phyloP scores from a whole-genome alignment of 164 flowering plant genomes.

The Buxus sempervirens region DNA sequence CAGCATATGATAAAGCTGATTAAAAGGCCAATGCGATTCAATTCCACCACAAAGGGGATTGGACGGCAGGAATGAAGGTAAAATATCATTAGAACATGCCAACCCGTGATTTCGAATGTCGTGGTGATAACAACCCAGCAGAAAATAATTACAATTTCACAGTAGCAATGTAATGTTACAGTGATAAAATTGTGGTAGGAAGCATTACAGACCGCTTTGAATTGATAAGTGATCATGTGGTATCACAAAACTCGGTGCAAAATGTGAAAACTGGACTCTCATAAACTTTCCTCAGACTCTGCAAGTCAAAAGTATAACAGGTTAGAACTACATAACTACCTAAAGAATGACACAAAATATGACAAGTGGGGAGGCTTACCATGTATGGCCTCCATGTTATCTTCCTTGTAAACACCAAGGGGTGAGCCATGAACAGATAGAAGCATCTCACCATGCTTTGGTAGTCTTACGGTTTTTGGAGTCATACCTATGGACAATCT shows the following conservation, averaged over 20 bases:
- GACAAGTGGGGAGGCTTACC: constrained; percentile 33
- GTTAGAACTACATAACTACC: not conserved
- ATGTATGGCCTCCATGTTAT: constrained; percentile 81
- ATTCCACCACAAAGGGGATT: too few relatives aligned
- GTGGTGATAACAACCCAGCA: too few relatives aligned
- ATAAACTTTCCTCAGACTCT: constrained; percentile 40
- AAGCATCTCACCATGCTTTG: constrained; percentile 90
- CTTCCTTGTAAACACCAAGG: constrained; percentile 85
- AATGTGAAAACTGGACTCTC: not conserved
- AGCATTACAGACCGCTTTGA: not conserved
- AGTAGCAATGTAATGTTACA: not conserved
- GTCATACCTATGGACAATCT: constrained; percentile 77
- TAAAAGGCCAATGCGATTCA: too few relatives aligned
- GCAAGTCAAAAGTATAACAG: constrained; percentile 18
- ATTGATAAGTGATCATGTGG: not conserved
- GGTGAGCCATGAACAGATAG: constrained; percentile 88
- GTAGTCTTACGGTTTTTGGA: constrained; percentile 66
- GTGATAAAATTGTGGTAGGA: not conserved
- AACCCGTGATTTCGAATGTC: too few relatives aligned
- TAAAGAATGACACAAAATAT: not conserved
- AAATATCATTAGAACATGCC: too few relatives aligned
- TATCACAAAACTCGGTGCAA: not conserved
- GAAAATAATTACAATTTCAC: not conserved
- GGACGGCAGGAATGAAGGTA: too few relatives aligned
- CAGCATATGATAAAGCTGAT: too few relatives aligned